Conservation (phyloP, 306 rosid genomes). For the Quercus glauca region DNA sequence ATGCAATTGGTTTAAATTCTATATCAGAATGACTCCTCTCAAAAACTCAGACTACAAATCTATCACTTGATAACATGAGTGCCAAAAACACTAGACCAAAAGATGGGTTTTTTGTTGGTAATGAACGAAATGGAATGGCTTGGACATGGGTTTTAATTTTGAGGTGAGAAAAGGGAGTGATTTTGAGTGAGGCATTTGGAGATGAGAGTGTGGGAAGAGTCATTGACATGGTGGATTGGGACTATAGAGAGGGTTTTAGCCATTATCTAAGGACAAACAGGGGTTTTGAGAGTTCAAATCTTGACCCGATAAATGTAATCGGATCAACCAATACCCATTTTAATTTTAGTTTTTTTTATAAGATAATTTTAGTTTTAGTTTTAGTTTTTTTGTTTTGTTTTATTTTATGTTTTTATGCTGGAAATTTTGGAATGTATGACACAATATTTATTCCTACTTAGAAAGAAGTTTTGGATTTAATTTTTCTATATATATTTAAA, state of each 20-base stretch:
- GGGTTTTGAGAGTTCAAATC: conserved; percentile 8
- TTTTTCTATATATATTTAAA: too few relatives aligned
- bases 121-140: conserved; percentile 16
- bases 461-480: too few relatives aligned
- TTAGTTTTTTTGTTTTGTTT: too few relatives aligned
- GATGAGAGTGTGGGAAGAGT: conserved; percentile 39
- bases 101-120: conserved; percentile 28
- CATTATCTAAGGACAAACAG: conserved; percentile 5
- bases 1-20: too few relatives aligned
- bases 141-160: conserved; percentile 1
- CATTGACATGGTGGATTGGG: conserved; percentile 41
- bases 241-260: conserved; percentile 13
- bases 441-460: too few relatives aligned
- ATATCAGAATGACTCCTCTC: too few relatives aligned
- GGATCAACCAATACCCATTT: neutral
- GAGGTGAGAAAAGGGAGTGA: conserved; percentile 23
- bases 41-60: too few relatives aligned
- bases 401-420: too few relatives aligned
- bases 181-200: conserved; percentile 36
- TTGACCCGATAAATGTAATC: neutral
- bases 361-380: too few relatives aligned
- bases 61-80: too few relatives aligned
- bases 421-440: too few relatives aligned
- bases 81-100: neutral
- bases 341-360: too few relatives aligned